Evolutionary conservation across 805 yeast genomes (phyloP), one percentile per base, ranked within the genome.

Genomic region (Jamesozyma lodderae): DNA sequence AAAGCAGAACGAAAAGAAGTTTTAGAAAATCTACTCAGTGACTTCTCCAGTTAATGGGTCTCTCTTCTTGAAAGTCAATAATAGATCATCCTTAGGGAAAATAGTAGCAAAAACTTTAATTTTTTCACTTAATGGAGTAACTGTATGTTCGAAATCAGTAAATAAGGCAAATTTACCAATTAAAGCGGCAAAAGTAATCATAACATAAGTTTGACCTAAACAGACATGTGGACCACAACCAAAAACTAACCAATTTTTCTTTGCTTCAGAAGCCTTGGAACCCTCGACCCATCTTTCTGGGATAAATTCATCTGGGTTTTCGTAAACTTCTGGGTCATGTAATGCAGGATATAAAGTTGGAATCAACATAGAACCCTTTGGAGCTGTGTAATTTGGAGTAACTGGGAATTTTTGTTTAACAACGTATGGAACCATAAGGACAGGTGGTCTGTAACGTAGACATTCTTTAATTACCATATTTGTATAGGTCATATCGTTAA

Each of bases 141-240:
- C 77, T 47, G 77, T 72, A 62, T 92, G 98, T 42, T 73, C 64
- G 67, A 92, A 76, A 62, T 92, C 88, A 38, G 87, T 72, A 51
- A 73, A 66, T 75, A 92, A 63, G 18, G 85, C 75, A 40, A 87
- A 87, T 65, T 92, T 92, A 58, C 98, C 98, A 56, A 92, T 74
- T 70, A 90, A 70, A 24, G 83, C 86, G 13, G 94, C 79, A 62
- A 92, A 83, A 44, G 90, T 74, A 75, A 85, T 79, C 75, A 84
- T 72, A 43, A 92, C 98, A 57, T 92, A 92, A 44, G 78, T 83
- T 69, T 87, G 94, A 49, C 98, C 98, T 45, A 92, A 68, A 67
- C 98, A 92, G 40, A 83, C 87, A 60, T 92, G 98, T 10, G 96
- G 90, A 40, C 98, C 98, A 33, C 94, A 79, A 46, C 98, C 98